Percentiles rank a stretch among this genome's conserved stretches.
phyloP scores from a whole-genome alignment of 108 stramenopile genomes.

The Cyclostephanos tholiformis region DNA sequence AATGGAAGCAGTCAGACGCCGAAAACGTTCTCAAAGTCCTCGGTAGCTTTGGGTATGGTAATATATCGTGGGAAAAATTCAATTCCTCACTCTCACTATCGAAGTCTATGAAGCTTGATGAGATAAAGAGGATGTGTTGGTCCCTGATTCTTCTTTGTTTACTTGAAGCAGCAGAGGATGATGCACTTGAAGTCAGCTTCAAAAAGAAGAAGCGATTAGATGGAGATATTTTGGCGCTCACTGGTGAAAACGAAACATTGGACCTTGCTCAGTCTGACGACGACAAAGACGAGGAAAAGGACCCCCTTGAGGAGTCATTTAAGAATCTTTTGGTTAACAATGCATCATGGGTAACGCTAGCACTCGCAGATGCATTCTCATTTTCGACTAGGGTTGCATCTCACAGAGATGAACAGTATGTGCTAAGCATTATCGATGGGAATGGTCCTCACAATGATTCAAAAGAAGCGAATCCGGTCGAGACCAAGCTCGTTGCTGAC shows the following conservation, averaged over 20 bases:
- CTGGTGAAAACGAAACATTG: slow-evolving; percentile 9
- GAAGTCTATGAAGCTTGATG: slow-evolving; percentile 35
- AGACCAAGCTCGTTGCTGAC: slow-evolving; percentile 11
- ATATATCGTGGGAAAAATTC: slow-evolving; percentile 59
- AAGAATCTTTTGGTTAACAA: slow-evolving; percentile 29
- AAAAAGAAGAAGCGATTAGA: slow-evolving; percentile 46
- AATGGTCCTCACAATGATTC: slow-evolving; percentile 12
- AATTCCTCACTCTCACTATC: slow-evolving; percentile 27
- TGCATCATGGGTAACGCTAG: slow-evolving; percentile 49
- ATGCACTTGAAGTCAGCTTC: slow-evolving; percentile 40
- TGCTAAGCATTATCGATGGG: slow-evolving; percentile 28
- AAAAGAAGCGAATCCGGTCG: slow-evolving; percentile 18
- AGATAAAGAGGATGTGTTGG: slow-evolving; percentile 82
- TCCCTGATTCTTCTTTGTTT: slow-evolving; percentile 57
- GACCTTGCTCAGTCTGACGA: background rate
- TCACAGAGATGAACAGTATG: slow-evolving; percentile 31
- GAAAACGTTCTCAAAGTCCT: slow-evolving; percentile 53
- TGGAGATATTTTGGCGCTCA: slow-evolving; percentile 43
- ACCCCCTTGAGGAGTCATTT: slow-evolving; percentile 25
- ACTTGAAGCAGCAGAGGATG: slow-evolving; percentile 64
- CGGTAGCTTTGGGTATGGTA: slow-evolving; percentile 63
- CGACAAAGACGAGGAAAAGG: slow-evolving; percentile 13
- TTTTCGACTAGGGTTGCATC: slow-evolving; percentile 47
- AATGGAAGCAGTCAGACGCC: slow-evolving; percentile 64
- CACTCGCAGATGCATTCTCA: slow-evolving; percentile 52